Conservation (phyloP, 2,329 filamentous ascomycete species). For the Coniochaeta sp. region DNA sequence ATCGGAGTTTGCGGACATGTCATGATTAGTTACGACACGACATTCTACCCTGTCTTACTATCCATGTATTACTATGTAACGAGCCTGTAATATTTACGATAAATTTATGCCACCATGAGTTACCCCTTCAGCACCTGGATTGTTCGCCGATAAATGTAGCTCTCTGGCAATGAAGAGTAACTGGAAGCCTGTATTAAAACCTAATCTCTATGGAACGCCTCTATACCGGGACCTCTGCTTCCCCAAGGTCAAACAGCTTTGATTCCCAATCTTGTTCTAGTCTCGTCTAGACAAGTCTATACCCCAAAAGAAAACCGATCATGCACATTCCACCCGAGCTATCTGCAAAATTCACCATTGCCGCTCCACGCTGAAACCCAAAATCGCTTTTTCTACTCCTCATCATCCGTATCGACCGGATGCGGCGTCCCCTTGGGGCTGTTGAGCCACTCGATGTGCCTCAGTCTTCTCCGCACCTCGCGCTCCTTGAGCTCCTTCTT, state of each 20-base stretch:
- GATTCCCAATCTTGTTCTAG: not conserved
- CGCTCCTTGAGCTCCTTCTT: slow-evolving; percentile 93
- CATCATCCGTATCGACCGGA: slow-evolving; percentile 70
- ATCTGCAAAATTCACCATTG: not conserved
- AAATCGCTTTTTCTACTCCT: slow-evolving; percentile 32
- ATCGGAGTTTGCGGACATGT: not conserved
- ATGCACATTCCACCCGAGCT: not conserved
- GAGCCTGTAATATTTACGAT: not conserved
- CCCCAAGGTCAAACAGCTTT: not conserved
- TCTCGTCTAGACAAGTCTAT: slow-evolving; percentile 1
- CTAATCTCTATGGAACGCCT: slow-evolving; percentile 1
- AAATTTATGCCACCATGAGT: not conserved
- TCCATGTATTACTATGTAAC: not conserved
- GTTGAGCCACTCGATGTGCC: slow-evolving; percentile 81
- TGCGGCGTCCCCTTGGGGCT: slow-evolving; percentile 77
- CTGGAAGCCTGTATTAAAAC: not conserved
- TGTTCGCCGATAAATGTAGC: not conserved
- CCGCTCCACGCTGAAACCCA: not conserved
- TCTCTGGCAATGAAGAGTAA: not conserved
- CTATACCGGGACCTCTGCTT: not conserved
- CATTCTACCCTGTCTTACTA: not conserved
- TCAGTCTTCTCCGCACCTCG: slow-evolving; percentile 76
- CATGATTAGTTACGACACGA: not conserved
- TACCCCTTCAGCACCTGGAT: not conserved
- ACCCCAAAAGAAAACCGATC: not conserved